Percentiles rank a stretch among this genome's conserved stretches.
These are phyloP conservation scores for Podosphaera aphanis DNA, from an alignment of 2,329 filamentous ascomycete species.

Conservation along the genomic window DNA sequence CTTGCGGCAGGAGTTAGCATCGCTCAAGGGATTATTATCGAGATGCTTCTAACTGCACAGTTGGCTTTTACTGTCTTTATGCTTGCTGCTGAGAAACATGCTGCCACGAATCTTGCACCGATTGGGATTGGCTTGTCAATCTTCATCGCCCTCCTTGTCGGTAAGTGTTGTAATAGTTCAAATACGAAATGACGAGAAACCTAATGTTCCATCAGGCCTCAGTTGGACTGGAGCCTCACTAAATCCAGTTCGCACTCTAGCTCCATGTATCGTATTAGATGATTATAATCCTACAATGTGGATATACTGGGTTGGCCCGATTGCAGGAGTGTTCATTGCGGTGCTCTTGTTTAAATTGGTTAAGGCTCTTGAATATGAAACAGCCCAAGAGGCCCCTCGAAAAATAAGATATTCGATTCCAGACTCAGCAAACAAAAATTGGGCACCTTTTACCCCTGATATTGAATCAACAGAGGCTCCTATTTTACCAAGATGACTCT, in stretches of 20 bases:
- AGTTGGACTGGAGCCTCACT: constrained; percentile 25
- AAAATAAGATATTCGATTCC: no score
- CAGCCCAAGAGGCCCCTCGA: constrained; percentile 19
- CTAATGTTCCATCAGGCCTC: constrained; percentile 16
- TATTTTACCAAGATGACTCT: no score
- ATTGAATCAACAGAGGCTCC: no score
- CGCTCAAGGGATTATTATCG: constrained; percentile 25
- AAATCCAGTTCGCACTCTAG: constrained; percentile 24
- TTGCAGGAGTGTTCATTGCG: constrained; percentile 25
- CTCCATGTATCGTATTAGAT: constrained; percentile 21
- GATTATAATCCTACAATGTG: constrained; percentile 23
- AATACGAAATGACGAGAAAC: background rate
- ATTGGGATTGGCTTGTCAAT: constrained; percentile 24
- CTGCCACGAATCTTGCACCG: constrained; percentile 24
- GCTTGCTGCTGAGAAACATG: constrained; percentile 27
- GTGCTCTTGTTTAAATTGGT: constrained; percentile 26
- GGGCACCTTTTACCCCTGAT: no score
- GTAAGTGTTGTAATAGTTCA: constrained; percentile 8
- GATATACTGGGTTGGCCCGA: constrained; percentile 29
- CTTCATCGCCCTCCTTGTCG: constrained; percentile 22
- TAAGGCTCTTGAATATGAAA: constrained; percentile 27
- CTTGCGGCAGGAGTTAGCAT: constrained; percentile 19
- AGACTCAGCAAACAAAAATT: no score
- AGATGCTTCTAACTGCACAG: constrained; percentile 25
- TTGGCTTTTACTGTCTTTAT: constrained; percentile 27